Evolutionary conservation across 805 yeast genomes (phyloP).

Genomic region (Wickerhamomyces rabaulensis): DNA sequence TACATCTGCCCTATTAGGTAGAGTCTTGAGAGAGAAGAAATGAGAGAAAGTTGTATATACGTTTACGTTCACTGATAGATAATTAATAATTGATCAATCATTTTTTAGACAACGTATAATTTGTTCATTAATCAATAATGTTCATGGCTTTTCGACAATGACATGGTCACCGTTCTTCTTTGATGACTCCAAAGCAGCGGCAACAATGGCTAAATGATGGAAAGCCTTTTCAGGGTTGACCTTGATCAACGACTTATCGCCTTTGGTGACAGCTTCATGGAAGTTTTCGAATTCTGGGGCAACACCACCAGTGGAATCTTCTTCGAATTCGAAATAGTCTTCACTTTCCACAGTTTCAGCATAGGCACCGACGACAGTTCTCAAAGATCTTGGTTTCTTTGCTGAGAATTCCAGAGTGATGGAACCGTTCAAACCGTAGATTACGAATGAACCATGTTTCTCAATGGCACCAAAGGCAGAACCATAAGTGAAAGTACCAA

Average conservation of each 20-base stretch:
- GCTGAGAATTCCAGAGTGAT: constrained; percentile 58
- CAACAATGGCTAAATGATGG: constrained; percentile 90
- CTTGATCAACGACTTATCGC: constrained; percentile 52
- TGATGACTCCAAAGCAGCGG: constrained; percentile 76
- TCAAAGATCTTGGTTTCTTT: constrained; percentile 32
- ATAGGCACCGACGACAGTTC: constrained; percentile 23
- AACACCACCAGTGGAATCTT: constrained; percentile 49
- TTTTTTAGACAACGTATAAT: background rate
- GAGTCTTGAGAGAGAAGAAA: constrained; percentile 14
- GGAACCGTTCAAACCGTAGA: constrained; percentile 79
- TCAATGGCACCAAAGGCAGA: constrained; percentile 68
- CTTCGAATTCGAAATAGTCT: constrained; percentile 24
- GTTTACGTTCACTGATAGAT: no score
- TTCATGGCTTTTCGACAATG: constrained; percentile 32
- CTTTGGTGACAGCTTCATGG: constrained; percentile 52
- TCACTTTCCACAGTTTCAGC: constrained; percentile 19
- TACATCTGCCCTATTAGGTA: constrained; percentile 12
- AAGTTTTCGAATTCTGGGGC: constrained; percentile 50
- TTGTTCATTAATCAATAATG: constrained; percentile 4
- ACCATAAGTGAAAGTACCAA: constrained; percentile 25
- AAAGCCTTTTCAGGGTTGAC: constrained; percentile 75
- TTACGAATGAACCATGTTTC: constrained; percentile 58
- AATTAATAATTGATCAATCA: no score
- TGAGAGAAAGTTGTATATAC: background rate
- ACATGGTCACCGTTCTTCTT: constrained; percentile 45